Percentiles rank a stretch among this genome's conserved stretches.
These are phyloP conservation scores for Pisolithus thermaeus DNA, from an alignment of 1,284 basidiomycete genomes.

Conservation along the genomic window DNA sequence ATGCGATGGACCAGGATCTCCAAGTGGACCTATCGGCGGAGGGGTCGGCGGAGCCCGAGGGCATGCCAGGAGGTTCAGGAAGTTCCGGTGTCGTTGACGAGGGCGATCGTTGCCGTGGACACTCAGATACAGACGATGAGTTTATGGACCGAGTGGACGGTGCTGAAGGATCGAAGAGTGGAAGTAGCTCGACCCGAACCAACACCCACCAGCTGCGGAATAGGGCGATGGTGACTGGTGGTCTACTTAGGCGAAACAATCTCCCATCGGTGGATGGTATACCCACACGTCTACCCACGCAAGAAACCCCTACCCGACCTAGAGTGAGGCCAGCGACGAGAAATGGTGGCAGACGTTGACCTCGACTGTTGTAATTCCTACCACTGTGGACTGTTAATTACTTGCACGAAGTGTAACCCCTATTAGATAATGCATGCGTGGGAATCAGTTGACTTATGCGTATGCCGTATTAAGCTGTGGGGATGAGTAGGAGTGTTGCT, in stretches of 20 bases:
- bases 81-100: slow-evolving; percentile 26
- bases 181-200: slow-evolving; percentile 23
- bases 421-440: slow-evolving; percentile 14
- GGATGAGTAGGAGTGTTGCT: background rate
- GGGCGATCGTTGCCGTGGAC: slow-evolving; percentile 19
- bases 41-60: slow-evolving; percentile 40
- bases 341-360: slow-evolving; percentile 22
- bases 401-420: background rate
- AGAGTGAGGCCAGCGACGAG: slow-evolving; percentile 33
- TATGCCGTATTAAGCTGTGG: background rate
- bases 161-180: slow-evolving; percentile 33
- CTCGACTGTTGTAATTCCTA: background rate
- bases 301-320: slow-evolving; percentile 62
- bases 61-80: slow-evolving; percentile 30
- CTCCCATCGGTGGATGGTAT: slow-evolving; percentile 19
- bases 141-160: slow-evolving; percentile 28
- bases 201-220: slow-evolving; percentile 10
- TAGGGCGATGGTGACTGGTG: slow-evolving; percentile 15
- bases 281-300: slow-evolving; percentile 32
- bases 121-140: slow-evolving; percentile 24
- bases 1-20: slow-evolving; percentile 67
- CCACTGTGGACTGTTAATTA: background rate
- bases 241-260: slow-evolving; percentile 18
- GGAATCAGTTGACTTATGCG: slow-evolving; percentile 13
- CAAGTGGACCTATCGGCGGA: slow-evolving; percentile 47